Percentiles rank a stretch among this genome's conserved stretches.
phyloP scores from a whole-genome alignment of 1,139 yeast species.

The Yamadazyma kanchanaburiensis region DNA sequence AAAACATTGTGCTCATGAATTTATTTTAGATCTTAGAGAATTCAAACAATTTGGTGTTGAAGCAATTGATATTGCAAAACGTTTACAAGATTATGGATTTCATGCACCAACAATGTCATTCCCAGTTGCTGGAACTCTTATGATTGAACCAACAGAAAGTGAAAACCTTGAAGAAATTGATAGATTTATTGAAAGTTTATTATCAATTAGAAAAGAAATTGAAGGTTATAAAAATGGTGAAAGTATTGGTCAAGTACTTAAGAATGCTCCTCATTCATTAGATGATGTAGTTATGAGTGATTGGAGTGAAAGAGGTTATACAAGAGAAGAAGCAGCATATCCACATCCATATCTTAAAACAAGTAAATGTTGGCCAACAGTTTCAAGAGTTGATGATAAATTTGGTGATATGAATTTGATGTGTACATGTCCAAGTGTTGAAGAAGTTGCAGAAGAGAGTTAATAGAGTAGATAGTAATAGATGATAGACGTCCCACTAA shows the following conservation, averaged over 20 bases:
- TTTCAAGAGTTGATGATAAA: constrained; percentile 87
- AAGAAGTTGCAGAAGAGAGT: constrained; percentile 45
- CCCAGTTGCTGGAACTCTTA: constrained; percentile 96
- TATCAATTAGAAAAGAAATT: constrained; percentile 80
- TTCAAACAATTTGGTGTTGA: constrained; percentile 81
- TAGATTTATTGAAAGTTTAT: constrained; percentile 84
- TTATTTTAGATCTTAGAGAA: constrained; percentile 85
- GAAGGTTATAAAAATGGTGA: constrained; percentile 68
- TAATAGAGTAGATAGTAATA: not conserved
- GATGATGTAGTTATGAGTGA: constrained; percentile 70
- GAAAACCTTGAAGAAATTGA: constrained; percentile 87
- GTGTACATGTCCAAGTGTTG: constrained; percentile 90
- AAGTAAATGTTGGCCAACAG: constrained; percentile 93
- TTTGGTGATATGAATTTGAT: constrained; percentile 90
- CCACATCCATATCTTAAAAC: constrained; percentile 72
- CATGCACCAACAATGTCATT: constrained; percentile 99
- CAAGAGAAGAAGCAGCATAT: constrained; percentile 91
- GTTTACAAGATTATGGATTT: constrained; percentile 96
- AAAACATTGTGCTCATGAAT: constrained; percentile 94
- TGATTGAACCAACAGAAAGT: constrained; percentile 98
- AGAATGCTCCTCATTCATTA: constrained; percentile 90
- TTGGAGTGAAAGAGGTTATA: constrained; percentile 79
- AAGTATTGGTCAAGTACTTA: constrained; percentile 66
- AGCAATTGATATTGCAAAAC: constrained; percentile 94
- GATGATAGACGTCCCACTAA: no score